Conservation (phyloP, 1,284 basidiomycete species). For the Mycosarcoma maydis region DNA sequence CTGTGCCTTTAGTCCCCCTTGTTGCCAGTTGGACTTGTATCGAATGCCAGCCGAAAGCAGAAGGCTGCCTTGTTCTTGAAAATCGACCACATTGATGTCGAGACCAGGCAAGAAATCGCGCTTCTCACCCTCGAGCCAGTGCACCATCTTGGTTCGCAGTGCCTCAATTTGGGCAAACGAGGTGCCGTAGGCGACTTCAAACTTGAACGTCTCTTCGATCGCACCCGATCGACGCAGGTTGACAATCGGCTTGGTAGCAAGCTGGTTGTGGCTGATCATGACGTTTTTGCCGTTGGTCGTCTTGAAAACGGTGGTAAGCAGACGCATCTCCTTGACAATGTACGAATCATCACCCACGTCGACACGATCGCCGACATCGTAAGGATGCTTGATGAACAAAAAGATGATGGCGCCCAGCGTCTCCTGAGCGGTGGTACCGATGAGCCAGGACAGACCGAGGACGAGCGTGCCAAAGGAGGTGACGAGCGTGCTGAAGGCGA, state of each 20-base stretch:
- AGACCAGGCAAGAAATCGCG: conserved; percentile 65
- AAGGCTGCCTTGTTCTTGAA: conserved; percentile 83
- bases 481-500: conserved; percentile 77
- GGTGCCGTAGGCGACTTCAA: conserved; percentile 83
- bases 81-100: conserved; percentile 72
- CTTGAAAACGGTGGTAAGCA: conserved; percentile 75
- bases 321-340: conserved; percentile 85
- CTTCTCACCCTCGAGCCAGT: conserved; percentile 74
- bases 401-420: conserved; percentile 82
- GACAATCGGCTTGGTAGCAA: conserved; percentile 71
- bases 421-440: conserved; percentile 76
- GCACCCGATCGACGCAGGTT: conserved; percentile 77
- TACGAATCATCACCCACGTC: conserved; percentile 71
- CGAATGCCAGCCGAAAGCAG: conserved; percentile 82
- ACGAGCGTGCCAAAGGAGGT: conserved; percentile 83
- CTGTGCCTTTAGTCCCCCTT: conserved; percentile 77
- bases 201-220: conserved; percentile 81
- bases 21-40: conserved; percentile 84
- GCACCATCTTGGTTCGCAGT: conserved; percentile 82
- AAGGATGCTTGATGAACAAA: conserved; percentile 83
- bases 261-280: conserved; percentile 43
- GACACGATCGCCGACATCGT: conserved; percentile 81
- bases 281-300: conserved; percentile 44
- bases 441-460: conserved; percentile 88
- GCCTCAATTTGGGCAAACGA: conserved; percentile 83